Evolutionary conservation across 192 early-diverging fungal species (phyloP), one percentile per base, ranked within the genome.

Genomic region (Cladochytrium replicatum): DNA sequence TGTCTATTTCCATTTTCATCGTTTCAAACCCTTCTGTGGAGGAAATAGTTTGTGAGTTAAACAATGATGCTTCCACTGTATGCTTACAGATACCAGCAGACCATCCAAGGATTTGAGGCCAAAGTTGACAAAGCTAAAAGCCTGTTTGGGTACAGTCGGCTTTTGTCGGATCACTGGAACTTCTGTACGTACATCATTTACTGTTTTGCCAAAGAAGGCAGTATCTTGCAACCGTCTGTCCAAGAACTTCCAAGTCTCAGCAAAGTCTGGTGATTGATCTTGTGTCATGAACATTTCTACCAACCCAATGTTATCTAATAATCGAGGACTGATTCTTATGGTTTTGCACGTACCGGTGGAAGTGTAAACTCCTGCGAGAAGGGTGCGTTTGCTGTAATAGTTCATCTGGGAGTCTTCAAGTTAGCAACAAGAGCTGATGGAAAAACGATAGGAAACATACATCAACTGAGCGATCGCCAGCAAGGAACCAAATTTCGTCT

Each of bases 271-370:
- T 4, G 91, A 89, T 29, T 65, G 62, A 52, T 97, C 93, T 57
- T 87, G 84, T 13, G 85, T 86, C 91, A 97, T 90, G 61, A 83
- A 97, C 37, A 97, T 59, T 61, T 97, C 91, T 80, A 29, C 7
- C 8, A 41, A 2, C 11, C n/a, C 3, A 17, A 8, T 27, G 21
- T 31, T 15, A 22, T n/a, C 24, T 28, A 50, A 15, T 58, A 60
- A 1, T 15, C 19, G 11, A 8, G 44, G 21, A 67, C 23, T 26
- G 30, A 25, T 31, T 56, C 55, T 19, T 9, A 31, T 11, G 6
- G 9, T 13, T 17, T 46, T 15, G 24, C 2, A 4, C 22, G 13
- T 48, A 62, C 68, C 74, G 7, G 93, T 81, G 0, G 89, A 78
- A 6, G 89, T 72, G 44, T 92, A 97, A 6, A 88, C 80, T 19